Evolutionary conservation across 441 rosid genomes (phyloP), one percentile per base, ranked within the genome.

Genomic region (Erodium moschatum): DNA sequence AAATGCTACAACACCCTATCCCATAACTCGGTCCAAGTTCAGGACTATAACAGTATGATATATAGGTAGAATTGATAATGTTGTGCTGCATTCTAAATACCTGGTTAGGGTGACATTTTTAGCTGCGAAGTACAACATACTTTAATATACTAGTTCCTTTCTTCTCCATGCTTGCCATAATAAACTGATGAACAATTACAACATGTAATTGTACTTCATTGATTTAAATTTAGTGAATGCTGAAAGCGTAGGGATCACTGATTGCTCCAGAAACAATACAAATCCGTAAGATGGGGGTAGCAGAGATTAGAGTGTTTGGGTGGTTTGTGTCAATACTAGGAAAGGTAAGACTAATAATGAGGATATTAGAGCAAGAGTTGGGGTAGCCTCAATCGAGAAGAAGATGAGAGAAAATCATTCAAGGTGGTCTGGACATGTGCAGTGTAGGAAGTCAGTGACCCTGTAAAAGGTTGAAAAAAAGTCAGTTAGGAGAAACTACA

Each of bases 1-100:
- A 24, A 24, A 24, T 24, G 27, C 27, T 24, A 24, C 27, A 24
- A 24, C 27, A 24, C 27, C 27, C 27, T 24, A 24, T 24, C 27
- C 27, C 27, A 24, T 24, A 24, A 24, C 27, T 2, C 27, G 27
- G 2, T 24, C 27, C 27, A 24, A 24, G 27, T 24, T 24, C 27
- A 2, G 27, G 27, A 24, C 27, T 24, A 2, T 24, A 24, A 24
- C 27, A 0, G 27, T 94, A 89, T 73, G 63, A 56, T 56, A 56
- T 56, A 56, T 56, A 2, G 63, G 16, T 7, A 56, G 24, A 56
- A 6, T 56, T 16, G 63, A 5, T 56, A 19, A 56, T 56, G 18
- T 20, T 56, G 24, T 56, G 63, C 19, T 56, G 8, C 63, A 18
- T 56, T 18, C 63, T 18, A 7, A 19, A 54, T 56, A 27, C 63